Base-by-base conservation (phyloP, 805 yeast genomes). In the Saturnispora dispora region DNA sequence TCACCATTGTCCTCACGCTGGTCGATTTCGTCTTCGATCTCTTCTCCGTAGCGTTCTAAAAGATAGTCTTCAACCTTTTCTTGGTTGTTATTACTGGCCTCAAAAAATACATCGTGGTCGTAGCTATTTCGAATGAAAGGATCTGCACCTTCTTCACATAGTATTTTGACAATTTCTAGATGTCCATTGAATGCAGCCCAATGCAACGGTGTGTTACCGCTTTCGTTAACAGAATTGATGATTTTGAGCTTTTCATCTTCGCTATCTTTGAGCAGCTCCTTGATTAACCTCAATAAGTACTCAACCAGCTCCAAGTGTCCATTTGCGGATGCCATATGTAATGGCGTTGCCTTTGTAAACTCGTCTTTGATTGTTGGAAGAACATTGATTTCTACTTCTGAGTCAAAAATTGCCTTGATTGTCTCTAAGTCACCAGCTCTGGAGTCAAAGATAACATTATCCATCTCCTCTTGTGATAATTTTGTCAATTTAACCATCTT, bases 151-250 rank as follows among this genome's bases (percentile, higher is more conserved):
- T 78, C 85, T 20, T 85, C 91, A 65, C 91, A 82, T 43, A 93
- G 70, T 11, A 78, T 60, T 63, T 84, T 69, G 20, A 88, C 91
- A 8, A 83, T 71, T 3, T 77, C 82, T 52, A 88, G 66, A 60
- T 89, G 89, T 1, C 97, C 98, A 60, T 87, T 89, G 57, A 81
- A 77, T 0, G 95, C 77, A 0, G 98, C 97, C 99, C 99, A 93
- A 65, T 93, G 98, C 56, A 93, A 73, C 1, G 98, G 85, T 0
- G 99, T 90, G 65, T 93, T 93, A 2, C 98, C 99, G 20, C 85
- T 79, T 47, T 79, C 85, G 63, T 93, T 93, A 51, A 71, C 74
- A 18, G 67, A 61, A 54, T 79, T 76, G 18, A 81, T 74, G 40
- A 77, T 66, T 15, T 58, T 55, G 10, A 37, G 22, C 17, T 63